Percentiles rank a stretch among this genome's conserved stretches.
These are phyloP conservation scores for Sphaerosporella brunnea DNA, from an alignment of 495 filamentous ascomycete species.

Conservation along the genomic window DNA sequence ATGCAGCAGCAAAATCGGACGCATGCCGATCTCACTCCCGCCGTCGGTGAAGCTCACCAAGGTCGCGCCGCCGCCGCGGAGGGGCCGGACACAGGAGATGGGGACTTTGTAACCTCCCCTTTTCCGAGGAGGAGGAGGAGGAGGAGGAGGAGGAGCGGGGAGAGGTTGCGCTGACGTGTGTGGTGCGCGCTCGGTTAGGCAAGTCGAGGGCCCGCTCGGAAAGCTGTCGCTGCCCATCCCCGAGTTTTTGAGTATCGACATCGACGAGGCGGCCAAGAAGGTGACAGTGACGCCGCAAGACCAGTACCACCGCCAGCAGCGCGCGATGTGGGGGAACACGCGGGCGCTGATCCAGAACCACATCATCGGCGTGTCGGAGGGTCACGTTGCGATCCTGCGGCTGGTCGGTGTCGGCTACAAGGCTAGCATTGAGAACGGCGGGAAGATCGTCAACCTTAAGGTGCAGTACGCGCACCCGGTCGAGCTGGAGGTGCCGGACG, in stretches of 20 bases:
- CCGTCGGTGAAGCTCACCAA: slow-evolving; percentile 5
- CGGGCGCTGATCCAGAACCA: slow-evolving; percentile 79
- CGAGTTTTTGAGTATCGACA: slow-evolving; percentile 41
- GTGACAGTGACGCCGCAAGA: slow-evolving; percentile 51
- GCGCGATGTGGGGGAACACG: slow-evolving; percentile 94
- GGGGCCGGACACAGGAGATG: not conserved
- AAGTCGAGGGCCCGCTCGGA: slow-evolving; percentile 20
- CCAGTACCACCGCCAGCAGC: slow-evolving; percentile 46
- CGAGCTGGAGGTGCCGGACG: slow-evolving; percentile 63
- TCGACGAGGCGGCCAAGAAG: slow-evolving; percentile 42
- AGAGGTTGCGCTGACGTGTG: no score
- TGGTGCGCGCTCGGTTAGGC: not conserved
- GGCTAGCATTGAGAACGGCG: slow-evolving; percentile 51
- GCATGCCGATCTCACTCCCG: not conserved
- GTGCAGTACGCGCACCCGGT: slow-evolving; percentile 92
- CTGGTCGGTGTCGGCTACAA: slow-evolving; percentile 94
- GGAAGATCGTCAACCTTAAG: slow-evolving; percentile 70
- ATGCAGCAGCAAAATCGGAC: slow-evolving; percentile 5
- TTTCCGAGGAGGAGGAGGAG: no score
- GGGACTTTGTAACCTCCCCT: slow-evolving; percentile 1
- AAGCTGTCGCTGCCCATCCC: slow-evolving; percentile 48
- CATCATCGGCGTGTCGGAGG: slow-evolving; percentile 86
- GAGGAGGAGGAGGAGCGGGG: no score
- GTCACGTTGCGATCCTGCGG: slow-evolving; percentile 78
- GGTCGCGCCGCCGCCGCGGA: not conserved